Evolutionary conservation across 2,329 filamentous ascomycete genomes (phyloP), one percentile per base, ranked within the genome.

Genomic region (Ophiostoma himal-ulmi): DNA sequence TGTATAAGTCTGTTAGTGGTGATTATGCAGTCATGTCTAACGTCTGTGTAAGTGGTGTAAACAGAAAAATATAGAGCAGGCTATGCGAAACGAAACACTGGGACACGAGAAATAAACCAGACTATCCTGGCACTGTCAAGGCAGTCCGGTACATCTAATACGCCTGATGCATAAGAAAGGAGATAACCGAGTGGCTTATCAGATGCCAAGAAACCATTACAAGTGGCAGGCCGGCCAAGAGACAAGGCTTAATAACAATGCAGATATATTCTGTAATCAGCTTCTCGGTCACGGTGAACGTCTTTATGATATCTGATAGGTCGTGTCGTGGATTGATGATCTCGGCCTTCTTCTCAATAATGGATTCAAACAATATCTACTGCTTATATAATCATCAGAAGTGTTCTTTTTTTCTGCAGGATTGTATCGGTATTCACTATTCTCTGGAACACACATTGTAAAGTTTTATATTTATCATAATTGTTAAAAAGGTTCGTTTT

Each of bases 21-120:
- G 44, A 17, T 22, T 6, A 26, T 26, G 11, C 13, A 17, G 13
- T 17, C 13, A 17, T 2, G 5, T 48, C 44, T 48, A 39, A 57
- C 30, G 30, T 2, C 30, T 4, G 1, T 30, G 30, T 30, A 30
- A 30, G 30, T 30, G 4, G 30, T 30, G 30, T 30, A 3, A 26
- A 22, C n/a, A 26, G 3, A 57, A 57, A 54, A n/a, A 30, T 57
- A 22, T n/a, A 57, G n/a, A 57, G 26, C 1, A 8, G 52, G 52
- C 52, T 57, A 57, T 57, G 22, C 52, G 52, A 57, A 57, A n/a
- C 52, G n/a, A 57, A 57, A 57, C n/a, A 57, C 13, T 48, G 5
- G 10, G 14, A 57, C 4, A 57, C 52, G 52, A 57, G 52, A 57
- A 22, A 14, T n/a, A 26, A 17, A 57, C 22, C 13, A 57, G 52